Percentiles rank a stretch among this genome's conserved stretches.
phyloP scores from a whole-genome alignment of 2,329 filamentous ascomycete species.

The Colletotrichum euphorbiae region DNA sequence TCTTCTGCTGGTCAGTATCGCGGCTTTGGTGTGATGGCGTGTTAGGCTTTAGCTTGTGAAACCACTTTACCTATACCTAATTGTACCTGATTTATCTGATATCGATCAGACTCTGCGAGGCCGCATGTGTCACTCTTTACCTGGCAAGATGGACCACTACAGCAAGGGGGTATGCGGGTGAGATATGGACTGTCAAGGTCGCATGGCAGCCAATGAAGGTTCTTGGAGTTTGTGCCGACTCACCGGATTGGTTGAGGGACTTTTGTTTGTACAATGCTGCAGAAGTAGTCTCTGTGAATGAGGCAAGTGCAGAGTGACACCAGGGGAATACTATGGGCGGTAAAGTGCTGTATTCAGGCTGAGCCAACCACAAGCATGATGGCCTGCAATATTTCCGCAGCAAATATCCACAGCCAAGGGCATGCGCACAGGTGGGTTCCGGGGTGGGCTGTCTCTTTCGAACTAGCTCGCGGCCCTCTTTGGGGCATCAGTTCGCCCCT shows the following conservation, averaged over 20 bases:
- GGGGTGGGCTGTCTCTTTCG: no score
- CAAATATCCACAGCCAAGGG: no score
- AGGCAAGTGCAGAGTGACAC: no score
- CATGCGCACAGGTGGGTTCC: no score
- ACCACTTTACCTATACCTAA: slow-evolving; percentile 14
- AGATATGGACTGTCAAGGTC: no score
- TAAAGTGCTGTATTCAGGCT: no score
- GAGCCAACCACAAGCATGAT: no score
- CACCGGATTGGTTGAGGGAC: neutral
- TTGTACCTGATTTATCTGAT: neutral
- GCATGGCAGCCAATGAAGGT: neutral
- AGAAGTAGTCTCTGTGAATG: no score
- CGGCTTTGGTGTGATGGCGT: slow-evolving; percentile 41
- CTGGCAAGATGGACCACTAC: neutral
- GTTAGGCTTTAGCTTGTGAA: neutral
- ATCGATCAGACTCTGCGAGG: neutral
- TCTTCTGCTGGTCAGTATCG: slow-evolving; percentile 41
- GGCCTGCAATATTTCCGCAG: no score
- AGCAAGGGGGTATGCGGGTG: neutral
- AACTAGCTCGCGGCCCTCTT: neutral
- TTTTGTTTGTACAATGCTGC: no score
- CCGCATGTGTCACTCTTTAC: no score
- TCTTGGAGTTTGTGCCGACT: neutral
- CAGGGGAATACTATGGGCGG: no score
- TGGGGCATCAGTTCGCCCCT: neutral